These are phyloP conservation scores for Lasiodiplodia hormozganensis DNA, from an alignment of 2,329 filamentous ascomycete genomes.

Conservation along the genomic window DNA sequence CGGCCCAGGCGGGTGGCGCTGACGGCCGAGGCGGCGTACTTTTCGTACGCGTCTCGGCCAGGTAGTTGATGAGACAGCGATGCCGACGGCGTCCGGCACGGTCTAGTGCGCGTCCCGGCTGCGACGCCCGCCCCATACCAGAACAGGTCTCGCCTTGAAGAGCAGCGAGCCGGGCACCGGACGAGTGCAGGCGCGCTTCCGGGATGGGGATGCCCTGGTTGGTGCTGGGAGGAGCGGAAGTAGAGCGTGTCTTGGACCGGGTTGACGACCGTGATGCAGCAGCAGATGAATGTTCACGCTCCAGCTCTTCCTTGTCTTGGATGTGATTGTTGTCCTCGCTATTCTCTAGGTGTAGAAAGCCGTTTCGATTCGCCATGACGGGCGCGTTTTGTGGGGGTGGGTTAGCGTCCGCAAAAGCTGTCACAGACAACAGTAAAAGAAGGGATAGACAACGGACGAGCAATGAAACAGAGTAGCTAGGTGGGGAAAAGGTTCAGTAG, in stretches of 20 bases:
- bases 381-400: background rate
- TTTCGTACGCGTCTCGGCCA: slow-evolving; percentile 55
- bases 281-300: background rate
- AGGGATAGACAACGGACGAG: background rate
- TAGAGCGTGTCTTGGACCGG: slow-evolving; percentile 46
- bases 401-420: background rate
- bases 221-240: slow-evolving; percentile 40
- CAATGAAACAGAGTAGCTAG: background rate
- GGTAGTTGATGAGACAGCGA: slow-evolving; percentile 59
- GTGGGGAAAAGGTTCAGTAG: background rate
- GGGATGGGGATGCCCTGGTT: too few species aligned
- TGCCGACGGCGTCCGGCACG: too few species aligned
- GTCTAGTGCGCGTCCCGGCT: slow-evolving; percentile 37
- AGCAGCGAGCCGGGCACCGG: slow-evolving; percentile 51
- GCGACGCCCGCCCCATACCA: slow-evolving; percentile 39
- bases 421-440: background rate
- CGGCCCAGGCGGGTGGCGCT: slow-evolving; percentile 54
- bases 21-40: slow-evolving; percentile 54
- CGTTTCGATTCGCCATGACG: background rate
- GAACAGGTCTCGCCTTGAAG: slow-evolving; percentile 39
- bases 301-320: slow-evolving; percentile 1
- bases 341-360: background rate
- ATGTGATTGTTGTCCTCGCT: background rate
- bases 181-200: slow-evolving; percentile 52
- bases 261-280: slow-evolving; percentile 40